Evolutionary conservation across 1,139 yeast species (phyloP), one percentile per base, ranked within the genome.

Genomic region (Zygosaccharomyces pseudobailii): DNA sequence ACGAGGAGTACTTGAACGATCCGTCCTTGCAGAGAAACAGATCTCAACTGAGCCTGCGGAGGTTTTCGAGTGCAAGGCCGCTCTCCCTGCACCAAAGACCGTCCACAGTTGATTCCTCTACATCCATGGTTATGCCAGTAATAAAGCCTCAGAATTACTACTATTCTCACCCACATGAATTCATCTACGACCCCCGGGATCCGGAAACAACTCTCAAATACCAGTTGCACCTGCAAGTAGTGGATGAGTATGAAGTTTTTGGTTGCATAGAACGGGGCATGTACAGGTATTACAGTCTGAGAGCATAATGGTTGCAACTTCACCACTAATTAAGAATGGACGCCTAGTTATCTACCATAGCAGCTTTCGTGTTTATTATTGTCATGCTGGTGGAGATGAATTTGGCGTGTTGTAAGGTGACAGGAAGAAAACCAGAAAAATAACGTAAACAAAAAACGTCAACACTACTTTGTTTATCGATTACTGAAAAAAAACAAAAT

Each of bases 231-330:
- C 54, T 62, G 36, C 57, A 61, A 36, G 48, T 55, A 10, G 61
- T 59, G 17, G 66, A 70, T 41, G 67, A 65, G 21, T 81, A 80
- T 59, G 73, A 70, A 46, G 74, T 76, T 8, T 83, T 86, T 78
- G 89, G 89, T 0, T 80, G 76, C 40, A 80, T 80, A 51, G 87
- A 84, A 62, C 70, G 89, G 45, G 90, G 90, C 1, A 81, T 84
- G 50, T 84, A 83, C 63, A 81, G 82, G 59, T 84, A 84, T 61
- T 84, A 84, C 59, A 67, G 72, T 31, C 53, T 69, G 54, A 68
- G 65, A 53, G 65, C 78, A 55, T 69, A 53, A 55, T 31, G 20
- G 13, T 30, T 13, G 5, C 13, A n/a, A n/a, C n/a, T n/a, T n/a
- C 6, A 30, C 33, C 10, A 30, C 13, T 6, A 17, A 25, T 2